phyloP scores from a whole-genome alignment of 495 filamentous ascomycete genomes.

The Penicillium pancosmium region DNA sequence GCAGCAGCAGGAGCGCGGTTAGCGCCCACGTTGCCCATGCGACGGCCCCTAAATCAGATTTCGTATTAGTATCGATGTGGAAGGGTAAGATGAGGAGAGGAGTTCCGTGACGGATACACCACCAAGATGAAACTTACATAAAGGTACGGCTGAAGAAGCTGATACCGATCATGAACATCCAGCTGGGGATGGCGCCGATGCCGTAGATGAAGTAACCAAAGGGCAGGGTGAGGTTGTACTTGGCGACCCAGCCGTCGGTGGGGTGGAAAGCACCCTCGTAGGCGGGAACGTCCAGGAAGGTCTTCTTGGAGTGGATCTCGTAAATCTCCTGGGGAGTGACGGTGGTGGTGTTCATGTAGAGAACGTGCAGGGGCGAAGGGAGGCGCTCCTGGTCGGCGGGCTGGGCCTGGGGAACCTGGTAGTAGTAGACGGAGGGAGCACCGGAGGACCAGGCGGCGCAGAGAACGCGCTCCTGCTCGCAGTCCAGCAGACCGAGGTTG shows the following conservation, averaged over 20 bases:
- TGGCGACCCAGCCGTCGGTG: slow-evolving; percentile 70
- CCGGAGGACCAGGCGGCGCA: slow-evolving; percentile 81
- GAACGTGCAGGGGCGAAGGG: slow-evolving; percentile 54
- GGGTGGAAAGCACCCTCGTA: slow-evolving; percentile 82
- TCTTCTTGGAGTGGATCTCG: slow-evolving; percentile 64
- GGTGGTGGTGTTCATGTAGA: slow-evolving; percentile 66
- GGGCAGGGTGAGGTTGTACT: slow-evolving; percentile 64
- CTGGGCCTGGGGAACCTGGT: slow-evolving; percentile 66
- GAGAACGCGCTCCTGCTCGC: slow-evolving; percentile 75
- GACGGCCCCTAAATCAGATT: slow-evolving; percentile 38
- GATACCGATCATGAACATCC: slow-evolving; percentile 79
- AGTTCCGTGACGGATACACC: neutral
- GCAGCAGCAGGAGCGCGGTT: slow-evolving; percentile 27
- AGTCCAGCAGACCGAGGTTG: slow-evolving; percentile 73
- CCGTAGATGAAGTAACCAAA: slow-evolving; percentile 69
- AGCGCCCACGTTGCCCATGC: slow-evolving; percentile 37
- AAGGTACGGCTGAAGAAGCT: slow-evolving; percentile 78
- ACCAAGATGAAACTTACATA: slow-evolving; percentile 68
- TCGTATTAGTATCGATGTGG: slow-evolving; percentile 17
- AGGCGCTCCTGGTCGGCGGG: slow-evolving; percentile 39
- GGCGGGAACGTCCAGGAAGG: slow-evolving; percentile 51
- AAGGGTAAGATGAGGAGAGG: neutral
- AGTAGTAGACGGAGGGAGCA: slow-evolving; percentile 71
- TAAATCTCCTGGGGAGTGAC: slow-evolving; percentile 64
- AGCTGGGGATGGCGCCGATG: slow-evolving; percentile 62